Percentiles rank a stretch among this genome's conserved stretches.
phyloP scores from a whole-genome alignment of 331 rosid genomes.

The Acacia concinna region DNA sequence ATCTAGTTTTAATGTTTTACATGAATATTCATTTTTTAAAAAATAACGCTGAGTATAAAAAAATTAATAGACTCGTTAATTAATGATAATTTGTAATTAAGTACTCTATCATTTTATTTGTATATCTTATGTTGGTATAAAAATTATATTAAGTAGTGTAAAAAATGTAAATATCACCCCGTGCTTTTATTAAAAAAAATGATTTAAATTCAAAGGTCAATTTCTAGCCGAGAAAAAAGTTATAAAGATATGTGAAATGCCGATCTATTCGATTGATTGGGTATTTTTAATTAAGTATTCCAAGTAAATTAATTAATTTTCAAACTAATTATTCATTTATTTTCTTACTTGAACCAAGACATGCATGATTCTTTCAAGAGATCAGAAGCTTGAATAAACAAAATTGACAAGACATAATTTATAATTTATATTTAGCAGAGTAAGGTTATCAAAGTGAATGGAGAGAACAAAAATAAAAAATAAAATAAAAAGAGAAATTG shows the following conservation, averaged over 20 bases:
- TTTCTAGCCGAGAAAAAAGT: not conserved
- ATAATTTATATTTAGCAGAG: too few species aligned
- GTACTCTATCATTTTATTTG: not conserved
- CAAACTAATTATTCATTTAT: not conserved
- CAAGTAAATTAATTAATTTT: too few species aligned
- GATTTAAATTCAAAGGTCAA: not conserved
- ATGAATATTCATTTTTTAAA: not conserved
- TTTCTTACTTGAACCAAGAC: not conserved
- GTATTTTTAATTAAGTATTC: not conserved
- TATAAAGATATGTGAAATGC: not conserved
- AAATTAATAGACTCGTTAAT: not conserved
- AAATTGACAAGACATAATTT: too few species aligned
- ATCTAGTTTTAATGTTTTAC: not conserved
- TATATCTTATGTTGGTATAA: not conserved
- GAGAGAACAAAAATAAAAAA: not conserved
- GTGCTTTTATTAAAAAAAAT: too few species aligned
- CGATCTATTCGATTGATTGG: not conserved
- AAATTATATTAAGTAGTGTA: not conserved
- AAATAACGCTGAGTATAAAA: not conserved
- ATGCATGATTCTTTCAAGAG: not conserved
- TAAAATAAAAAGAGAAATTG: too few species aligned
- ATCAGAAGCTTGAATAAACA: not conserved
- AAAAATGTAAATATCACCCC: not conserved
- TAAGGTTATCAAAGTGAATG: not conserved
- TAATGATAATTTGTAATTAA: not conserved